A percentile compares a stretch with the other conserved stretches of the same genome.
Evolutionary conservation across 345 rosid species (phyloP).

Genomic region (Citrus hindsii): DNA sequence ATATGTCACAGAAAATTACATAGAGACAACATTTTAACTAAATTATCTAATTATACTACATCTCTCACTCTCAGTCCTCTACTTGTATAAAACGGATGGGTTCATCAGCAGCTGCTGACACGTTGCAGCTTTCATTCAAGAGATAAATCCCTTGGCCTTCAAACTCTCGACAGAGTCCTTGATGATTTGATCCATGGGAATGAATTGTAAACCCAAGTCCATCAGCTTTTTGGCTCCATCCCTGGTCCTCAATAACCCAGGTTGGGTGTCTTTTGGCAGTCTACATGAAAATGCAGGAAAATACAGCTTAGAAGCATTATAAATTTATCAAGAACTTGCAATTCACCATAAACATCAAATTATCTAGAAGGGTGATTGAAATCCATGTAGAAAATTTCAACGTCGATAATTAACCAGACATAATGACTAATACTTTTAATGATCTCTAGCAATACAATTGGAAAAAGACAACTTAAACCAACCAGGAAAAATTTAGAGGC

Average conservation of each 20-base stretch:
- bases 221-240: slow-evolving; percentile 66
- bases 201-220: slow-evolving; percentile 72
- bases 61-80: background rate
- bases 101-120: background rate
- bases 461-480: background rate
- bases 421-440: background rate
- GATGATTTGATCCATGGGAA: slow-evolving; percentile 79
- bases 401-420: background rate
- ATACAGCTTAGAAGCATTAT: background rate
- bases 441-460: background rate
- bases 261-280: slow-evolving; percentile 78
- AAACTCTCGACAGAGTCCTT: slow-evolving; percentile 74
- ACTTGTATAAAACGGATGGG: background rate
- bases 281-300: slow-evolving; percentile 18
- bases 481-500: background rate
- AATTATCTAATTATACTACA: background rate
- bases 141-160: slow-evolving; percentile 66
- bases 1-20: background rate
- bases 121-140: slow-evolving; percentile 18
- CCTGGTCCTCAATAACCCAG: slow-evolving; percentile 67
- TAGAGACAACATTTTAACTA: background rate
- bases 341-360: background rate
- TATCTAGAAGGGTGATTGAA: background rate
- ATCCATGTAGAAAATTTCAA: background rate
- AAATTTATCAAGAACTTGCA: background rate